Evolutionary conservation across 2,329 filamentous ascomycete species (phyloP).

Genomic region (Ustulina deusta): DNA sequence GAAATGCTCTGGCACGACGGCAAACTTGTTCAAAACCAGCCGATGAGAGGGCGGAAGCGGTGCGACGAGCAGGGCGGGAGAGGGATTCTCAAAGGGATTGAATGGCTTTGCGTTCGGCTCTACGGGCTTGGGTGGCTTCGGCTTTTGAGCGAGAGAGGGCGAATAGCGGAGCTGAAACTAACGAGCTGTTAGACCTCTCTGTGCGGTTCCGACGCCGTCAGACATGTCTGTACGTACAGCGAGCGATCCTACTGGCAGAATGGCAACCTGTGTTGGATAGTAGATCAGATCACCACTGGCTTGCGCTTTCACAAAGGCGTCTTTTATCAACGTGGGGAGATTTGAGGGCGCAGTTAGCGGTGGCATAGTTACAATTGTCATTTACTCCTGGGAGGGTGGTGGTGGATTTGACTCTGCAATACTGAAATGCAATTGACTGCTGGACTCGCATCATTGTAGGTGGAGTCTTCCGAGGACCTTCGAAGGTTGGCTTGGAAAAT

Average conservation of each 20-base stretch:
- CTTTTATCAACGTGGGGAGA: slow-evolving; percentile 64
- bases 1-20: slow-evolving; percentile 77
- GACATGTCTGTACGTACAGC: slow-evolving; percentile 38
- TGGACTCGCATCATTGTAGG: not conserved
- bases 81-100: slow-evolving; percentile 75
- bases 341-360: slow-evolving; percentile 58
- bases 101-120: slow-evolving; percentile 57
- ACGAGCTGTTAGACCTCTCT: slow-evolving; percentile 20
- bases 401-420: slow-evolving; percentile 4
- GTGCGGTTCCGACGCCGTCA: slow-evolving; percentile 3
- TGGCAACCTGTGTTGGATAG: slow-evolving; percentile 65
- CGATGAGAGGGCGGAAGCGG: slow-evolving; percentile 67
- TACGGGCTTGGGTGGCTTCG: slow-evolving; percentile 61
- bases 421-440: not conserved
- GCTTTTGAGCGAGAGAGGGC: slow-evolving; percentile 75
- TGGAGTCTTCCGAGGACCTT: no score
- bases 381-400: slow-evolving; percentile 39
- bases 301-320: slow-evolving; percentile 62
- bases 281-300: slow-evolving; percentile 63
- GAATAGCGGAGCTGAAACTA: slow-evolving; percentile 81
- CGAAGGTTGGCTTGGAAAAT: no score
- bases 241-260: slow-evolving; percentile 56
- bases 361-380: slow-evolving; percentile 51
- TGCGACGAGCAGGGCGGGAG: slow-evolving; percentile 65
- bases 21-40: slow-evolving; percentile 81